Evolutionary conservation across 345 rosid genomes (phyloP).

Genomic region (Citrus mangshanensis): DNA sequence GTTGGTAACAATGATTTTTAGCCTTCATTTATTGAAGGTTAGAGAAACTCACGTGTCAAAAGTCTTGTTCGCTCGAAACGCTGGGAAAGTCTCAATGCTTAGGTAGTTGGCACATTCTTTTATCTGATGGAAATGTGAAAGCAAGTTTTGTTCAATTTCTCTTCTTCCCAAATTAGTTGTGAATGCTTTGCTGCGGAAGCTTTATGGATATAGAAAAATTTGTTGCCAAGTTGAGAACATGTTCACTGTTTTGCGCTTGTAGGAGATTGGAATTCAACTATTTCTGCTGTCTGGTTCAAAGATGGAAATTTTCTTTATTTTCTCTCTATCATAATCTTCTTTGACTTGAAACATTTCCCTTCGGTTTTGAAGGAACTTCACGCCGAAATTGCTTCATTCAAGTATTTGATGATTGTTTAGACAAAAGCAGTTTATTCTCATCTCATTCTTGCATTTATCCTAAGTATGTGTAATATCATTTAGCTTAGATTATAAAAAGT

Average conservation of each 20-base stretch:
- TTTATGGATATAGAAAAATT: not conserved
- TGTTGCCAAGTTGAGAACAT: not conserved
- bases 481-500: no score
- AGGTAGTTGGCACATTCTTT: constrained; percentile 5
- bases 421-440: no score
- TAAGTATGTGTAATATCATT: no score
- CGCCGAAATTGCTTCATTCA: no score
- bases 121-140: constrained; percentile 6
- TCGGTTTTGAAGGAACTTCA: no score
- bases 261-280: not conserved
- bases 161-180: not conserved
- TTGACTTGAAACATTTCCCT: no score
- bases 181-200: not conserved
- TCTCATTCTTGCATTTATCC: no score
- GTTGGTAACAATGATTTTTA: not conserved
- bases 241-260: not conserved
- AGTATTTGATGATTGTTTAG: no score
- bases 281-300: not conserved
- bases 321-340: no score
- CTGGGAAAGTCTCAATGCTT: constrained; percentile 8
- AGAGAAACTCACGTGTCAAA: not conserved
- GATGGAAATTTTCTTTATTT: not conserved
- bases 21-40: not conserved
- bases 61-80: not conserved
- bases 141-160: not conserved